Evolutionary conservation across 2,329 filamentous ascomycete species (phyloP), one percentile per base, ranked within the genome.

Genomic region (Penicillium paneum): DNA sequence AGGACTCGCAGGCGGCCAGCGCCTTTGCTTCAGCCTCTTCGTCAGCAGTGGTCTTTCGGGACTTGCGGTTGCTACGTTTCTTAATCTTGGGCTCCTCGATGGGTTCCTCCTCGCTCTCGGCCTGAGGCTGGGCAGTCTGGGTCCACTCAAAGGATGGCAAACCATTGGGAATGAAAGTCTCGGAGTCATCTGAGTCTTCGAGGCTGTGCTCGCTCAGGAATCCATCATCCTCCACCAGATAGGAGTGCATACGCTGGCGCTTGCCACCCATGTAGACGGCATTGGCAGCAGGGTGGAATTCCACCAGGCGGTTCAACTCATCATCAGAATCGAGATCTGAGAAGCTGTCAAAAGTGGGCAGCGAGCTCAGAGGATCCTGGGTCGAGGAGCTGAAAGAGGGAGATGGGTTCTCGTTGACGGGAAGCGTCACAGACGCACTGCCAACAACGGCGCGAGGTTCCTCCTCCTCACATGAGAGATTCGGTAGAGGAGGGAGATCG

Each of bases 291-390:
- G 79, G 71, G 58, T 83, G 79, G 62, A 91, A 87, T 67, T 90
- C 85, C 60, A 91, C 86, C 8, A 95, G 82, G 52, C 83, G 82
- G 71, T 84, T 87, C 65, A 95, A 91, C 70, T 94, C 90, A 81
- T 95, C 90, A 67, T 96, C 92, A 0, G 89, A 91, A 71, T 96
- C 92, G 53, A 96, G 82, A 66, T 96, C 91, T 24, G 92, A 94
- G 63, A 95, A 84, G 62, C 91, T 89, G 72, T 95, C 90, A 64
- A 96, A 95, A 8, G 81, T 79, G 26, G 89, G 87, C 29, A 94
- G 81, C 24, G 83, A 83, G 76, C 82, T 74, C 59, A 80, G 77
- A 53, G 76, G 73, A 62, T 82, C 77, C 63, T 79, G 74, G 52
- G 67, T 69, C 39, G 74, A 71, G 63, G 64, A 76, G 68, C 65